Evolutionary conservation across 257 asterid genomes (phyloP), one percentile per base, ranked within the genome.

Genomic region (Leonotis leonurus): DNA sequence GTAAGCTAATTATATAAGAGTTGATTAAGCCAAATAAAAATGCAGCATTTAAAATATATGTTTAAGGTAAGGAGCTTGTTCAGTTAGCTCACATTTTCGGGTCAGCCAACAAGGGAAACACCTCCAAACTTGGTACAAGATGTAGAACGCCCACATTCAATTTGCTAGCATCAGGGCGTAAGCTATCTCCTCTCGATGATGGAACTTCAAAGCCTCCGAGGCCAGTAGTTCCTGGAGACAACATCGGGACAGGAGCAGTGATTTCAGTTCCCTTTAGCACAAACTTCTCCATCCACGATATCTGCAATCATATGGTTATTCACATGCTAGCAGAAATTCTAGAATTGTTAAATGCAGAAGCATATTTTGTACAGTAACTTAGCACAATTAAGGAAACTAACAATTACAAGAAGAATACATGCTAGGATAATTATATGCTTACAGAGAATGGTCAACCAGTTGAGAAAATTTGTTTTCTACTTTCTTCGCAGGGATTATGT

Each of bases 201-300:
- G 99, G 99, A 70, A 75, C 97, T 80, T 93, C 99, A 69, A 93
- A 93, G 65, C 99, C 97, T 73, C 99, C 99, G 25, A 93, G 97
- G 44, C 97, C 97, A 6, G 99, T 93, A 48, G 99, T 93, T 69
- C 96, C 94, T 10, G 97, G 80, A 39, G 91, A 77, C 70, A 82
- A 65, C 94, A 83, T 85, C 22, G 99, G 99, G 60, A 89, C 97
- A 9, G 99, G 99, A 75, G 99, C 99, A 18, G 97, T 93, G 32
- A 93, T 93, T 82, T 93, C 94, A 68, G 94, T 93, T 72, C 95
- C 97, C 80, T 83, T 93, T 46, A 65, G 88, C 73, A 89, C 90
- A 78, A 93, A 93, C 78, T 89, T 89, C 78, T 89, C 96, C 99
- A 93, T 93, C 99, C 97, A 93, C 22, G 99, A 86, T 76, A 93